Base-by-base conservation (phyloP, 306 rosid species). In the Senna siamea region DNA sequence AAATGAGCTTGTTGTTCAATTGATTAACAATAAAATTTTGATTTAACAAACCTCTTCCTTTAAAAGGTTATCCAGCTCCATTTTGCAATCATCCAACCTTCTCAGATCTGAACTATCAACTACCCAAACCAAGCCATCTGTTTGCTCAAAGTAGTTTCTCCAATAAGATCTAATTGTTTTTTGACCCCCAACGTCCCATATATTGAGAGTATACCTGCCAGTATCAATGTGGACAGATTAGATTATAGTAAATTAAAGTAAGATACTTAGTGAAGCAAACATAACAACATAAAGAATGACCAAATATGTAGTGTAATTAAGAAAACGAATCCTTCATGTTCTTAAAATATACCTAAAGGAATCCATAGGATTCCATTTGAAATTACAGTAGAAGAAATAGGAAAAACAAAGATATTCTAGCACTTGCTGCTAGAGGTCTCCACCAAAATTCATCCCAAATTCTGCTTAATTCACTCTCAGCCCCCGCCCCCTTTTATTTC, bases 111-210 rank as follows among this genome's bases (percentile, higher is more conserved):
- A 65, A 65, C 70, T 44, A 44, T 65, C 70, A 65, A 65, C 97
- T 3, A 93, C 97, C 98, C 98, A 90, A 18, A 93, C 93, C 62
- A 93, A 76, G 59, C 97, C 98, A 83, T 93, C 96, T 22, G 96
- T 93, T 79, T 83, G 93, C 93, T 93, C 96, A 78, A 87, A 90
- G 82, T 93, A 93, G 87, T 93, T 87, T 81, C 97, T 87, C 96
- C 97, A 89, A 56, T 90, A 93, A 17, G 98, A 93, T 86, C 98
- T 83, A 74, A 93, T 93, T 5, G 98, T 90, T 61, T 90, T 90
- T 38, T 90, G 98, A 50, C 98, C 70, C 13, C 98, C 97, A 54
- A 93, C 93, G 83, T 93, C 98, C 87, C 87, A 83, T 59, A 83
- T 90, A 78, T 93, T 93, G 43, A 93, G 92, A 13, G 83, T 82